These are phyloP conservation scores for Tolypocladium endophyticum DNA, from an alignment of 2,329 filamentous ascomycete species.

Conservation along the genomic window DNA sequence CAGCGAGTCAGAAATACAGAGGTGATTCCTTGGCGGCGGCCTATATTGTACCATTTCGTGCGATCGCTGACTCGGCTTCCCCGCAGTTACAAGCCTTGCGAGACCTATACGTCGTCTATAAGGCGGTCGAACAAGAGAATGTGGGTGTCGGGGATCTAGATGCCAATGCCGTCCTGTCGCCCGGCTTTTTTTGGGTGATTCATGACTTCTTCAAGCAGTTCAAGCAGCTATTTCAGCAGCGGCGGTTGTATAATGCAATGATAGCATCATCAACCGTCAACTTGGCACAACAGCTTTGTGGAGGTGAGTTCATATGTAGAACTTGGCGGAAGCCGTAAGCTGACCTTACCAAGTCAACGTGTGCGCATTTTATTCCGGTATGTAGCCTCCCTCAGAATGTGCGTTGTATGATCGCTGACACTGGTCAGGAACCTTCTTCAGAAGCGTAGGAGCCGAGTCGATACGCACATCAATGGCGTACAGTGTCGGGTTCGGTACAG, in stretches of 20 bases:
- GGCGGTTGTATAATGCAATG: constrained; percentile 19
- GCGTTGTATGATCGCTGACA: not conserved
- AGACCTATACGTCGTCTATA: constrained; percentile 29
- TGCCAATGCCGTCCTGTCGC: constrained; percentile 9
- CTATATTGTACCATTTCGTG: not conserved
- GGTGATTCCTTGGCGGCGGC: constrained; percentile 2
- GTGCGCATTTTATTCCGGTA: constrained; percentile 34
- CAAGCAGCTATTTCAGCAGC: constrained; percentile 14
- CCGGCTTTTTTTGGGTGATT: constrained; percentile 16
- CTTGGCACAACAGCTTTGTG: constrained; percentile 22
- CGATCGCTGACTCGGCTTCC: not conserved
- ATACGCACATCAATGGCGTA: constrained; percentile 15
- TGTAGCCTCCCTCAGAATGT: too few relatives aligned
- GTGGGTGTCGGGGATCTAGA: constrained; percentile 13
- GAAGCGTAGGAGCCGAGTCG: constrained; percentile 7
- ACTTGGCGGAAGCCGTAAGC: not conserved
- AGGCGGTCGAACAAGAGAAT: constrained; percentile 18
- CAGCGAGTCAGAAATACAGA: constrained; percentile 25
- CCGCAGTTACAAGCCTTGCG: constrained; percentile 27
- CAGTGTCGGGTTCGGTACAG: constrained; percentile 19
- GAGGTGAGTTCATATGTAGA: constrained; percentile 9
- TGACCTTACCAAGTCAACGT: constrained; percentile 21
- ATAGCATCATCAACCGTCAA: constrained; percentile 20
- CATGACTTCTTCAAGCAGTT: constrained; percentile 17
- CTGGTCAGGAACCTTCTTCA: constrained; percentile 12